These are phyloP conservation scores for Tremella yokohamensis DNA, from an alignment of 768 basidiomycete genomes.

Conservation along the genomic window DNA sequence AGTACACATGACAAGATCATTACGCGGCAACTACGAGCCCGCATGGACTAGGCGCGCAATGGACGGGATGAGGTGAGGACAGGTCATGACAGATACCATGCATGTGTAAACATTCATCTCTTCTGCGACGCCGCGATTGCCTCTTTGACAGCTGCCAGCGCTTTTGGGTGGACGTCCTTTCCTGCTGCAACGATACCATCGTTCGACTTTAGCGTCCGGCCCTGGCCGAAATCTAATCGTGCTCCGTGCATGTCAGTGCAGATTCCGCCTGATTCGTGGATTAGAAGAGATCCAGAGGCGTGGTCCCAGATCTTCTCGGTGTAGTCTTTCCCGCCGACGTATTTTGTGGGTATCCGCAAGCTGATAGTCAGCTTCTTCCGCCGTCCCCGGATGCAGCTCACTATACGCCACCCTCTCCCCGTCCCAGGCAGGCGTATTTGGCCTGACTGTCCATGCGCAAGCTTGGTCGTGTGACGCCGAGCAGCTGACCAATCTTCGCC, in stretches of 20 bases:
- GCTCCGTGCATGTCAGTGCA: constrained; percentile 77
- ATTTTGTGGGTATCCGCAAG: constrained; percentile 51
- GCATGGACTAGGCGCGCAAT: constrained; percentile 69
- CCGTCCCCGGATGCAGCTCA: constrained; percentile 57
- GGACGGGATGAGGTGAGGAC: constrained; percentile 31
- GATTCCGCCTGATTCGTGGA: constrained; percentile 85
- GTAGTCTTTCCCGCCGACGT: constrained; percentile 61
- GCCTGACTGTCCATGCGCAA: constrained; percentile 93
- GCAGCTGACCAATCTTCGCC: constrained; percentile 63
- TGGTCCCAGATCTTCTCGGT: constrained; percentile 99
- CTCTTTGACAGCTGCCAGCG: constrained; percentile 70
- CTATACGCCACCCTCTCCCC: constrained; percentile 70
- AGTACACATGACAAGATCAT: constrained; percentile 61
- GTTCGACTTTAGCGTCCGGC: constrained; percentile 79
- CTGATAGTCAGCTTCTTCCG: constrained; percentile 58
- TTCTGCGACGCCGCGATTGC: constrained; percentile 51
- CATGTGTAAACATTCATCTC: neutral
- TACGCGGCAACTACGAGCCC: constrained; percentile 79
- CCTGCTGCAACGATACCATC: constrained; percentile 81
- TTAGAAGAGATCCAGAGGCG: constrained; percentile 76
- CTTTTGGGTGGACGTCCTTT: constrained; percentile 63
- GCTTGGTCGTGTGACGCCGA: constrained; percentile 65
- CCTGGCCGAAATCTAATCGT: constrained; percentile 77
- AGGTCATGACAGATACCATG: constrained; percentile 13
- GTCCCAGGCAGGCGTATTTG: constrained; percentile 80